Evolutionary conservation across 2,329 filamentous ascomycete species (phyloP), one percentile per base, ranked within the genome.

Genomic region (Penicillium italicum): DNA sequence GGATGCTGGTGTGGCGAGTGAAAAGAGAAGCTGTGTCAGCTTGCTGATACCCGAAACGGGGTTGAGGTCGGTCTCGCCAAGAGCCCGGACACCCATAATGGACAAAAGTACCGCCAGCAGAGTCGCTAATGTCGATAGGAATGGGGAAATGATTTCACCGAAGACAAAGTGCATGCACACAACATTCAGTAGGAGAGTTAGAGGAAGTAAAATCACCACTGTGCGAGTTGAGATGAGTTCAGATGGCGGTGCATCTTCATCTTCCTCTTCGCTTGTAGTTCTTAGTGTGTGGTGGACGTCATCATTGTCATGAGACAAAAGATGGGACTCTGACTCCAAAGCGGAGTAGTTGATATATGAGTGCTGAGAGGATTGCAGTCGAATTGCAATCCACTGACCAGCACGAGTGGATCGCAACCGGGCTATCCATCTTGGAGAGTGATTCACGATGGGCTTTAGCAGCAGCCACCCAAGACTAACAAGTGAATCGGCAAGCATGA

Each of bases 11-110:
- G 95, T 91, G 37, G 95, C 89, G 47, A 96, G 77, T 3, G 94
- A 94, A 72, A 99, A 97, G 69, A 97, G 88, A 3, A 99, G 84
- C 73, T 99, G 94, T 0, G 94, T 96, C 3, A 99, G 82, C 77
- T 99, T 99, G 70, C 89, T 93, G 73, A 97, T 99, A 33, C 94
- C 94, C 1, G 90, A 96, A 2, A 97, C 94, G 0, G 94, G 94
- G 69, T 97, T 97, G 10, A 99, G 80, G 67, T 99, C 94, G 5
- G 94, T 97, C 77, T 97, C 85, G 40, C 85, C 85, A 0, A 86
- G 75, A 0, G 85, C 84, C 38, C 84, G 81, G 2, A 87, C 84
- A 42, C 83, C 84, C 83, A 87, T 86, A 53, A 86, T 78, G 36
- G 80, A 83, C 11, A 86, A 76, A 9, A 86, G 68, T 7, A 99